Evolutionary conservation across 371 early-diverging fungal species (phyloP), one percentile per base, ranked within the genome.

Genomic region (Nosema muscidifuracis): DNA sequence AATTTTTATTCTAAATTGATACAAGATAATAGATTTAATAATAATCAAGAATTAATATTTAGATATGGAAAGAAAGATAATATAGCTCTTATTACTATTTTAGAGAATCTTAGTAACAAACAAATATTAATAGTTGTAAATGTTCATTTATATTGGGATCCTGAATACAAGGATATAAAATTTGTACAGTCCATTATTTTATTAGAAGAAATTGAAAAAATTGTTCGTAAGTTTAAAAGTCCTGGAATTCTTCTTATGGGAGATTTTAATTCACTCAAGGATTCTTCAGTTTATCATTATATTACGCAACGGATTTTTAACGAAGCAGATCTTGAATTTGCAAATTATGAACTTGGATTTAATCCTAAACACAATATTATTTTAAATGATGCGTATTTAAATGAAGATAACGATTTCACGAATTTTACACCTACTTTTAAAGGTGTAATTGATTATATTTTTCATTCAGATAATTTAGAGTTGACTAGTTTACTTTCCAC

Each of bases 401-500:
- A 90, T 89, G 72, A 83, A 91, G 69, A 89, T 87, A 13, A 81
- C 33, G 69, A 62, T 0, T 91, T 94, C 83, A 98, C 99, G 18
- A 95, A 94, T 82, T 92, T 87, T 80, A 93, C 92, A 9, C 92
- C 95, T 0, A 80, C 81, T 0, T 97, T 91, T 76, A 88, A 85
- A 66, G 96, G 92, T 0, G 89, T 90, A 18, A 90, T 98, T 76
- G 97, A 97, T 84, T 95, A 95, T 78, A 90, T 97, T 68, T 97
- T 93, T 89, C 90, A 90, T 84, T 85, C 89, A 3, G 87, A 87
- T 47, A 86, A 85, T 47, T 86, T 90, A 28, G 80, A 91, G 33
- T 84, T 86, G 20, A 86, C 89, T n/a, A 85, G 88, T 20, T 92
- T 93, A 0, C 77, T 94, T 18, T 81, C 94, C 63, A 90, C 90